Base-by-base conservation (phyloP, 352 stramenopile species). In the Pilasporangium apinafurcum region DNA sequence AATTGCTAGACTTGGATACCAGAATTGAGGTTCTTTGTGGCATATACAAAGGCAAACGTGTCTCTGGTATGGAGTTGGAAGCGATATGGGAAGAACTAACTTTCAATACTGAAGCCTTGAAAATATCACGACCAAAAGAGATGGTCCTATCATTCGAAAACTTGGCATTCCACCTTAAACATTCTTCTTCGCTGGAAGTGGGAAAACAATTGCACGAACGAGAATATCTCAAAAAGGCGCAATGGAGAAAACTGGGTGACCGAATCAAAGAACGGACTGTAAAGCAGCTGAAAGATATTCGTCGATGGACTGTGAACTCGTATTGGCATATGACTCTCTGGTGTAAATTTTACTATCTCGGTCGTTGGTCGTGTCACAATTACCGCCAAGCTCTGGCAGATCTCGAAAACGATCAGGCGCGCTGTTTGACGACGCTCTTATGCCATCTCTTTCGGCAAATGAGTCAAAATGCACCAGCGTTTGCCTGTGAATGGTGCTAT, bases 391-490 rank as follows among this genome's bases (percentile, higher is more conserved):
- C 48, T 4, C 4, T 29, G 2, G 4, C 8, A 5, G 4, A 34
- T 0, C 21, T 56, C 7, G 39, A 49, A 22, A 18, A 22, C 1
- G 39, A 56, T n/a, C 32, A 48, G 39, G 39, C 16, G 48, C 22
- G 13, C 32, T 49, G 13, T 31, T 41, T 16, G 49, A 56, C n/a
- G n/a, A n/a, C n/a, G 39, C 13, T 32, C n/a, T 18, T 56, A 34
- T 8, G 39, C 0, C 33, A 29, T 32, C 13, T 22, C 12, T 56
- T 30, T 13, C 48, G 39, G 12, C 18, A 22, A 27, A 5, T 44
- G 5, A 29, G 21, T 12, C 1, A 37, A 2, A 16, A 14, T n/a
- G 18, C 13, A 2, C 48, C 34, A 10, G 44, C 14, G 17, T 40
- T 56, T 8, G 34, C 43, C 4, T 56, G 48, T 18, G 16, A 21